Evolutionary conservation across 2,329 filamentous ascomycete species (phyloP).

Genomic region (Byssochlamys sp.): DNA sequence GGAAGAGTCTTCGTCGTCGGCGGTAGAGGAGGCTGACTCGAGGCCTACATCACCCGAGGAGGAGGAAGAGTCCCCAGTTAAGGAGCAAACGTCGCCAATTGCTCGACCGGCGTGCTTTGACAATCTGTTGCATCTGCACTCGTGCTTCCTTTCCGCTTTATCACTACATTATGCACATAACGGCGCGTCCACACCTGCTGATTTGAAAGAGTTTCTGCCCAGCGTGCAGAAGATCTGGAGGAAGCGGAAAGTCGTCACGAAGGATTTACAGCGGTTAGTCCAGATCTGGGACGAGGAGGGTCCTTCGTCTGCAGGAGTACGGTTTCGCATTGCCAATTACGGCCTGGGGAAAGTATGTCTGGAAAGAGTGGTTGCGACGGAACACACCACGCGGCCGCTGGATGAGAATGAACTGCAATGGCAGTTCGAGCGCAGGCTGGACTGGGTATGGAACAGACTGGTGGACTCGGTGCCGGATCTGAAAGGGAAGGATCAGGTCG

Average conservation of each 20-base stretch:
- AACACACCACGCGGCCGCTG: conserved; percentile 14
- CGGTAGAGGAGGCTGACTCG: conserved; percentile 1
- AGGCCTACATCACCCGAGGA: conserved; percentile 6
- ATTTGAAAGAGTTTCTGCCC: conserved; percentile 52
- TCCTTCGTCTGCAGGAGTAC: conserved; percentile 6
- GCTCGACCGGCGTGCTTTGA: conserved; percentile 20
- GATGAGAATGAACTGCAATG: conserved; percentile 41
- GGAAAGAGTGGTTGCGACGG: conserved; percentile 15
- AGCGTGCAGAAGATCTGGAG: conserved; percentile 62
- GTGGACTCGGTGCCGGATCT: conserved; percentile 25
- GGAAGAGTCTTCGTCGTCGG: neutral
- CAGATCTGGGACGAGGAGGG: conserved; percentile 47
- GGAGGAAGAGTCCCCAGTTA: neutral
- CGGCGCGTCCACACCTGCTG: conserved; percentile 52
- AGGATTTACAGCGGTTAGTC: conserved; percentile 58
- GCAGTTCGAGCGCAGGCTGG: conserved; percentile 41
- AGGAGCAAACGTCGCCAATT: conserved; percentile 12
- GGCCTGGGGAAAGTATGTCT: conserved; percentile 32
- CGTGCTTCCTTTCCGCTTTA: conserved; percentile 58
- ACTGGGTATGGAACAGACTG: conserved; percentile 37
- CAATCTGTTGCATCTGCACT: conserved; percentile 56
- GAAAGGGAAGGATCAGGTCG: conserved; percentile 26
- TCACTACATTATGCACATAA: conserved; percentile 62
- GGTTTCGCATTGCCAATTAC: conserved; percentile 33
- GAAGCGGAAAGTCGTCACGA: conserved; percentile 55